A percentile compares a stretch with the other conserved stretches of the same genome.
These are phyloP conservation scores for Parachaetomium inaequale DNA, from an alignment of 495 filamentous ascomycete species.

Conservation along the genomic window DNA sequence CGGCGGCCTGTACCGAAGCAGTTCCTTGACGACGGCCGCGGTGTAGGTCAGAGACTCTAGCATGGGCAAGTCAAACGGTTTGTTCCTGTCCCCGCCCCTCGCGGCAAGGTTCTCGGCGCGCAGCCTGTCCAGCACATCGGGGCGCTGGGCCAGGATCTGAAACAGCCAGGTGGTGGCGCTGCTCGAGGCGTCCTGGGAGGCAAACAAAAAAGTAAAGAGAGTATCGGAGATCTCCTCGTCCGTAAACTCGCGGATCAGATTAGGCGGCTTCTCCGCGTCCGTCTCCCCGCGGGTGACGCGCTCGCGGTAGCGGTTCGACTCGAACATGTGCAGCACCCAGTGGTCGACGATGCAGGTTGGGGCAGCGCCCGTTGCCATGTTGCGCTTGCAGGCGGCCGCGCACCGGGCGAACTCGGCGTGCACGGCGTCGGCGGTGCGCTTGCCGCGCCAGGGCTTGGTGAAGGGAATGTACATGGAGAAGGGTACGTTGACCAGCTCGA, in stretches of 20 bases:
- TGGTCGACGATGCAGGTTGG: constrained; percentile 88
- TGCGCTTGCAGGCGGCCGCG: constrained; percentile 84
- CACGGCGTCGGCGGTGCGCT: constrained; percentile 91
- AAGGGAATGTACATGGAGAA: constrained; percentile 81
- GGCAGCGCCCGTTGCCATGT: constrained; percentile 86
- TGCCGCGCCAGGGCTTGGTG: constrained; percentile 96
- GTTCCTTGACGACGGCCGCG: constrained; percentile 87
- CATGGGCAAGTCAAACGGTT: constrained; percentile 72
- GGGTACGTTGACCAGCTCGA: constrained; percentile 95
- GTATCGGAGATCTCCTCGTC: constrained; percentile 93
- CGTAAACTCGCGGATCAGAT: constrained; percentile 78
- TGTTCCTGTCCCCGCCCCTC: constrained; percentile 70
- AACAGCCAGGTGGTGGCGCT: constrained; percentile 91
- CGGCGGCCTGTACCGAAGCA: constrained; percentile 88
- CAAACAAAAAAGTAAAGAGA: constrained; percentile 95
- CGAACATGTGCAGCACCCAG: constrained; percentile 83
- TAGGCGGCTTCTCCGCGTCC: constrained; percentile 72
- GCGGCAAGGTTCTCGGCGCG: constrained; percentile 84
- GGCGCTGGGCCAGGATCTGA: constrained; percentile 89
- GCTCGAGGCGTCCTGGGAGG: constrained; percentile 93
- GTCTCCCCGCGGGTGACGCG: constrained; percentile 52
- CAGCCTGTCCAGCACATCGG: constrained; percentile 82
- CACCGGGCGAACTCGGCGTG: constrained; percentile 86
- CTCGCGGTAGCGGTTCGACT: constrained; percentile 73
- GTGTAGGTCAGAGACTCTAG: constrained; percentile 88